Percentiles rank a stretch among this genome's conserved stretches.
Conservation (phyloP, 176 grass and related monocot genomes). For the Hsuehochloa calcarea region DNA sequence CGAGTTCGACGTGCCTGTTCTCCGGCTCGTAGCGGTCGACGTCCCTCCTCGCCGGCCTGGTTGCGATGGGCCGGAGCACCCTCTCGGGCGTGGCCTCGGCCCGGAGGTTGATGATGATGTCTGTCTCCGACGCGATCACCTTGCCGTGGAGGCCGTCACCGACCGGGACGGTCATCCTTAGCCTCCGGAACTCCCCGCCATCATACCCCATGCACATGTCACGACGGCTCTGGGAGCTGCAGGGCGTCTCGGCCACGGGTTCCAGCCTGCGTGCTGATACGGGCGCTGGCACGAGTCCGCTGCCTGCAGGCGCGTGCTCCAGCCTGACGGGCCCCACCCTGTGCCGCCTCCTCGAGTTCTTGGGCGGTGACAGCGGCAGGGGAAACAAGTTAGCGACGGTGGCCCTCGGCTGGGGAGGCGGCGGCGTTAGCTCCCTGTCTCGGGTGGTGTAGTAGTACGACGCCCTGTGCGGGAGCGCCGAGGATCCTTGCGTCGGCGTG, state of each 20-base stretch:
- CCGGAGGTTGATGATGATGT: conserved; percentile 53
- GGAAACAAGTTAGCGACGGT: conserved; percentile 22
- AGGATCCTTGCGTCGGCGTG: conserved; percentile 3
- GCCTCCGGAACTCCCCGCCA: not conserved
- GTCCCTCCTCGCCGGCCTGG: conserved; percentile 35
- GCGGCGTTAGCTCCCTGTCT: conserved; percentile 21
- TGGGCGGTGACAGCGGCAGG: conserved; percentile 13
- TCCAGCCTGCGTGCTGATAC: not conserved
- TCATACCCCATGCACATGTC: conserved; percentile 30
- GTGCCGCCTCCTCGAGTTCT: conserved; percentile 36
- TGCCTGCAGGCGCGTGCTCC: not conserved
- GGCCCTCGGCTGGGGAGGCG: not conserved
- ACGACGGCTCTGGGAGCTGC: not conserved
- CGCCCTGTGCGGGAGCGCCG: conserved; percentile 44
- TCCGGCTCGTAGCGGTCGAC: not conserved
- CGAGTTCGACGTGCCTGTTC: not conserved
- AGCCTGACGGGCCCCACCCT: not conserved
- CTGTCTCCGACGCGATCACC: conserved; percentile 41
- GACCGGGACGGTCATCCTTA: not conserved
- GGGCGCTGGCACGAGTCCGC: not conserved
- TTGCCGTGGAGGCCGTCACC: not conserved
- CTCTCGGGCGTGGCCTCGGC: not conserved
- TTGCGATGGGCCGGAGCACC: conserved; percentile 53
- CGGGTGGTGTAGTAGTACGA: conserved; percentile 72
- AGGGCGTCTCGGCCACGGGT: not conserved